Evolutionary conservation across 2,329 filamentous ascomycete genomes (phyloP), one percentile per base, ranked within the genome.

Genomic region (Fusarium udum): DNA sequence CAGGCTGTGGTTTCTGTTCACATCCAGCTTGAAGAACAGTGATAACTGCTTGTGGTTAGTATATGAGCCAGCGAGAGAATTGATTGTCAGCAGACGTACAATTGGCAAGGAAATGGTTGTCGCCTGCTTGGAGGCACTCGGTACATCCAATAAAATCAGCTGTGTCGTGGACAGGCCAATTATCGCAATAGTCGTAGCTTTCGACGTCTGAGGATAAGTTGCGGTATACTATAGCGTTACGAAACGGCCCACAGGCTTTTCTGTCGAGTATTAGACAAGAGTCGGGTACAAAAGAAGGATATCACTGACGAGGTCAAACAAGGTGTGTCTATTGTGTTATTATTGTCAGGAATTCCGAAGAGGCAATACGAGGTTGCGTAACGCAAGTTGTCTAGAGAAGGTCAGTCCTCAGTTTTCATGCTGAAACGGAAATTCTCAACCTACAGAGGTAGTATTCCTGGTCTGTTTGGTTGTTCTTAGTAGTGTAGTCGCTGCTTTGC

Each of bases 301-400:
- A 11, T 39, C 72, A 36, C 73, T 40, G 66, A 90, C 89, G 81
- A 83, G 46, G 87, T 91, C 18, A 85, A 80, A 72, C 90, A 88
- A 14, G 86, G 88, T 16, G 80, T 86, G 61, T 82, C 80, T 4
- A 79, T 79, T 16, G 82, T 89, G 75, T 84, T 72, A 3, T 82
- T 74, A 61, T 87, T 85, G 36, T 83, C 80, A 1, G 85, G 85
- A 11, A 80, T 78, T 5, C 86, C 87, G 67, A 85, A 91, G 2
- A 91, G 74, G 75, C 90, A 92, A 74, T 86, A 85, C 4, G 86
- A 87, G 4, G 87, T 72, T 11, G 88, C 84, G 75, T 86, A 91
- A 76, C 90, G 85, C 59, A 91, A 72, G 72, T 91, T 91, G 71
- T 90, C 89, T 91, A 43, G 8, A 48, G 13, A n/a, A 6, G 26